phyloP scores from a whole-genome alignment of 2,329 filamentous ascomycete genomes.

The Zymoseptoria tritici region DNA sequence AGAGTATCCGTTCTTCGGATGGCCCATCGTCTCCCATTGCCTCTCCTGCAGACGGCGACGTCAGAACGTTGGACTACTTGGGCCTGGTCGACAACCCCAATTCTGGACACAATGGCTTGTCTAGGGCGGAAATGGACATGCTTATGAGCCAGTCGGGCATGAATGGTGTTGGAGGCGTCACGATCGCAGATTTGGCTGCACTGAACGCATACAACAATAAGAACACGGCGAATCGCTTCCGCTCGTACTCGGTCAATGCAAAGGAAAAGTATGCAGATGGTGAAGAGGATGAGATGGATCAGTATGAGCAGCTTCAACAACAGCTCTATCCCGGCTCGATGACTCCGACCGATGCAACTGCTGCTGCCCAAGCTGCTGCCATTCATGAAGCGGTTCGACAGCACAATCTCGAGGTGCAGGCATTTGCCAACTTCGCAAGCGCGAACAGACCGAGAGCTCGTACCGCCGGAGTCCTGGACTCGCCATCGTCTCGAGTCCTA shows the following conservation, averaged over 20 bases:
- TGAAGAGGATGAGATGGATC: slow-evolving; percentile 49
- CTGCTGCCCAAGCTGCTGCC: slow-evolving; percentile 49
- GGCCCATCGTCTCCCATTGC: slow-evolving; percentile 82
- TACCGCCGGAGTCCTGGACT: slow-evolving; percentile 86
- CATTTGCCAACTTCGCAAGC: slow-evolving; percentile 77
- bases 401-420: slow-evolving; percentile 89
- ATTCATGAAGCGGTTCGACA: slow-evolving; percentile 71
- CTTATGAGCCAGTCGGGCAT: slow-evolving; percentile 44
- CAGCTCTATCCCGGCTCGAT: slow-evolving; percentile 52
- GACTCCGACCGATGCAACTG: slow-evolving; percentile 52
- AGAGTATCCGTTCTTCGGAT: slow-evolving; percentile 82
- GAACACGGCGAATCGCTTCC: slow-evolving; percentile 71
- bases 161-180: slow-evolving; percentile 43
- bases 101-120: slow-evolving; percentile 64
- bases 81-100: slow-evolving; percentile 91
- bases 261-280: slow-evolving; percentile 96
- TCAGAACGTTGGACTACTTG: slow-evolving; percentile 90
- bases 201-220: slow-evolving; percentile 68
- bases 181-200: slow-evolving; percentile 67
- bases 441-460: slow-evolving; percentile 77
- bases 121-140: slow-evolving; percentile 49
- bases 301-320: slow-evolving; percentile 49
- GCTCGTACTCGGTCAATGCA: slow-evolving; percentile 97
- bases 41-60: slow-evolving; percentile 76
- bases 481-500: slow-evolving; percentile 56